These are phyloP conservation scores for Solanum sparsipilum DNA, from an alignment of 257 asterid species.

Conservation along the genomic window DNA sequence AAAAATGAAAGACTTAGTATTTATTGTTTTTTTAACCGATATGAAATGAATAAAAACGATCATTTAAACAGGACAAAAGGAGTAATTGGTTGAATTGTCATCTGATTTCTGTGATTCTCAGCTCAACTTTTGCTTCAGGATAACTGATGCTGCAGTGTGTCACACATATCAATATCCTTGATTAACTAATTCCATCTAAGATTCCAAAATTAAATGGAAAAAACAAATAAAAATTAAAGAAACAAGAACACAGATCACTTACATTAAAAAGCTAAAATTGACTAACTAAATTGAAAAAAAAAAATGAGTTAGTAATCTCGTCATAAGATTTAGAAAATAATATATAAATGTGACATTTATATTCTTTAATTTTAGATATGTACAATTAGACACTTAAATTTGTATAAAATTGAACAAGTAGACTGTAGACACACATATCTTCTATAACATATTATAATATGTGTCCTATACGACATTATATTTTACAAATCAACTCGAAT, in stretches of 20 bases:
- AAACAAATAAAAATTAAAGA: neutral
- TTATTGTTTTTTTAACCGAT: too few species aligned
- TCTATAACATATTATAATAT: too few species aligned
- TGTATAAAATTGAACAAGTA: too few species aligned
- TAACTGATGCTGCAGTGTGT: slow-evolving; percentile 7
- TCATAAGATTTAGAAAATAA: neutral
- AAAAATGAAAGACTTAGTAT: too few species aligned
- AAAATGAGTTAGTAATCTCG: neutral
- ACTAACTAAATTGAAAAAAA: neutral
- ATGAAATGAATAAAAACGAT: too few species aligned
- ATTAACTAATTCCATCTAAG: neutral
- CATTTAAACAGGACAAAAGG: neutral
- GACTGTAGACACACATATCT: too few species aligned
- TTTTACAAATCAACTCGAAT: neutral
- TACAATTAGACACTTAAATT: neutral
- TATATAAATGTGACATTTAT: too few species aligned
- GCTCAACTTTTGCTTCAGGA: neutral
- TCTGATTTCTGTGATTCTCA: neutral
- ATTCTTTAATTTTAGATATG: too few species aligned
- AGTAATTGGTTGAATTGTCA: neutral
- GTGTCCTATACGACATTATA: too few species aligned
- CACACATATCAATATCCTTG: slow-evolving; percentile 19
- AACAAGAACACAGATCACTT: neutral
- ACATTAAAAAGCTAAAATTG: neutral
- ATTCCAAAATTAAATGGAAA: neutral